Conservation (phyloP, 306 rosid genomes). For the Astragalus membranaceus region DNA sequence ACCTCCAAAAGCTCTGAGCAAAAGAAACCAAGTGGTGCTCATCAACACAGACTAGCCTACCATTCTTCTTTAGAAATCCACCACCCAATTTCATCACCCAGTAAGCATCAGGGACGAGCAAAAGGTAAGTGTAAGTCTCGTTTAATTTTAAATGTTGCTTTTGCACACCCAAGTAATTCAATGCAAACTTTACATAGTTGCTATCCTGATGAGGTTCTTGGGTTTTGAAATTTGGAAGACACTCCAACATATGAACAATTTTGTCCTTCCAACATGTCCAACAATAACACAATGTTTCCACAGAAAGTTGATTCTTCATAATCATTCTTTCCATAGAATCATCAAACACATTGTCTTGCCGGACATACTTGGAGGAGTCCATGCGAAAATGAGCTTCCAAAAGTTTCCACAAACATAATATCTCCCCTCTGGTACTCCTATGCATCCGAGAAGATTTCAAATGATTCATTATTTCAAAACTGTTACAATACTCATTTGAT, state of each 20-base stretch:
- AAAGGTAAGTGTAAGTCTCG: constrained; percentile 24
- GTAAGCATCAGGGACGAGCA: constrained; percentile 50
- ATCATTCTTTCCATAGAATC: constrained; percentile 26
- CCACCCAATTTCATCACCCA: constrained; percentile 44
- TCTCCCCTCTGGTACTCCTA: constrained; percentile 43
- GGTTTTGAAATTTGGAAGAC: constrained; percentile 26
- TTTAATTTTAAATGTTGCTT: constrained; percentile 14
- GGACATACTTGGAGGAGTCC: constrained; percentile 25
- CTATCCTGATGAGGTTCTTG: constrained; percentile 21
- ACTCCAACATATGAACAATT: constrained; percentile 28
- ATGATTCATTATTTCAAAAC: constrained; percentile 12
- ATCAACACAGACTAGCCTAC: constrained; percentile 34
- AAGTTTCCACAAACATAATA: constrained; percentile 46
- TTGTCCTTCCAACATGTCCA: constrained; percentile 69
- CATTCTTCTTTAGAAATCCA: constrained; percentile 26
- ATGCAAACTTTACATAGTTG: constrained; percentile 37
- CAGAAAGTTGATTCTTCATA: constrained; percentile 31
- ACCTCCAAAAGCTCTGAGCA: constrained; percentile 46
- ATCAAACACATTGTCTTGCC: constrained; percentile 29
- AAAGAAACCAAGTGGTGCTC: constrained; percentile 26
- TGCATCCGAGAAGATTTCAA: constrained; percentile 33
- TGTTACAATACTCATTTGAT: constrained; percentile 15
- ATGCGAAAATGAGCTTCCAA: constrained; percentile 52
- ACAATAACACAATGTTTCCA: constrained; percentile 48
- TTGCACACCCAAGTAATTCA: constrained; percentile 53